Conservation (phyloP, 148 eudicot genomes). For the Tetragonia tetragonoides region DNA sequence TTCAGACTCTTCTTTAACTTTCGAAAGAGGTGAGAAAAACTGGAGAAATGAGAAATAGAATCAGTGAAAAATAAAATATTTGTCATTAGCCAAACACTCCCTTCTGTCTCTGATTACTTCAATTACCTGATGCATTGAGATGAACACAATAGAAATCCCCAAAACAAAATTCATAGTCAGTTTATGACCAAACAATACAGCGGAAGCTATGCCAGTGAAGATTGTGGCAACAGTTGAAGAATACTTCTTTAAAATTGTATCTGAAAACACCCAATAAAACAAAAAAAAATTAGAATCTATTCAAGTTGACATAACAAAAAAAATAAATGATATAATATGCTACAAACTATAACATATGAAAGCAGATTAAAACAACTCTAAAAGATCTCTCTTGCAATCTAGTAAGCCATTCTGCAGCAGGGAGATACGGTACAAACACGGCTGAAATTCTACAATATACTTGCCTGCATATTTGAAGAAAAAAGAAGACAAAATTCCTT, state of each 20-base stretch:
- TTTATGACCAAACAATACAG: conserved; percentile 85
- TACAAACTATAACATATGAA: background rate
- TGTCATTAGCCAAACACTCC: background rate
- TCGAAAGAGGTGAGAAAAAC: conserved; percentile 97
- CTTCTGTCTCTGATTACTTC: background rate
- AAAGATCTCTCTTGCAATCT: background rate
- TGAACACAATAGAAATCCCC: conserved; percentile 95
- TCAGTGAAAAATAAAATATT: conserved; percentile 25
- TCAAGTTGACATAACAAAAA: background rate
- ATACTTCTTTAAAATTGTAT: conserved; percentile 92
- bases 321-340: background rate
- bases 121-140: conserved; percentile 99
- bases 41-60: conserved; percentile 29
- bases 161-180: conserved; percentile 81
- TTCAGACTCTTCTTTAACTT: conserved; percentile 75
- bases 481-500: conserved; percentile 65
- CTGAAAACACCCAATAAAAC: conserved; percentile 50
- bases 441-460: conserved; percentile 10
- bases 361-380: conserved; percentile 3
- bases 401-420: background rate
- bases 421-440: background rate
- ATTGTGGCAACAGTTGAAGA: conserved; percentile 92
- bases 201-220: conserved; percentile 94
- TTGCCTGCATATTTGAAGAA: conserved; percentile 73
- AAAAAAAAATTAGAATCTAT: background rate